Conservation (phyloP, 495 filamentous ascomycete species). For the Trichoderma reesei region DNA sequence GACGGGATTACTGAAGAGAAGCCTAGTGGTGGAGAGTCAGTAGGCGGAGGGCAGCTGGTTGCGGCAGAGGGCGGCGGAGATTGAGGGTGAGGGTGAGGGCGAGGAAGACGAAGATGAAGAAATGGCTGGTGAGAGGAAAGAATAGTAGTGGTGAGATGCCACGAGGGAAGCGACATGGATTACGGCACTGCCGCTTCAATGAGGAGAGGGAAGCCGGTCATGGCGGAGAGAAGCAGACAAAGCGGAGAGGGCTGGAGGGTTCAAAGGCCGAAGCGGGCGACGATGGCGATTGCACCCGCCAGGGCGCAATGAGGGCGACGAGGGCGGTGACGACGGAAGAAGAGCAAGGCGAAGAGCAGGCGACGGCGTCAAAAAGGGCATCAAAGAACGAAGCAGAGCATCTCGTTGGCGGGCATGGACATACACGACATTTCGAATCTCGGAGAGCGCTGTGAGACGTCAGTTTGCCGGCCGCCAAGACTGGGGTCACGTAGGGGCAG, state of each 20-base stretch:
- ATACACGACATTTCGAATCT: conserved; percentile 15
- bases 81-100: neutral
- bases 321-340: neutral
- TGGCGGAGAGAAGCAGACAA: too few relatives aligned
- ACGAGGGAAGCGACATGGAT: too few relatives aligned
- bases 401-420: neutral
- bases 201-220: too few relatives aligned
- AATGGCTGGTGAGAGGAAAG: neutral
- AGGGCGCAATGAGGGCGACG: neutral
- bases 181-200: too few relatives aligned
- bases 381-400: neutral
- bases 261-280: neutral
- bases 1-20: conserved; percentile 14
- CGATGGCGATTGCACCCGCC: neutral
- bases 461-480: conserved; percentile 12
- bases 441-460: conserved; percentile 13
- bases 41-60: neutral
- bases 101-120: neutral
- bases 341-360: neutral
- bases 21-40: neutral
- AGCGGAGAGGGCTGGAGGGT: too few relatives aligned
- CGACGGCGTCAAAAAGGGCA: neutral
- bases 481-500: conserved; percentile 7
- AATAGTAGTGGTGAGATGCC: too few relatives aligned
- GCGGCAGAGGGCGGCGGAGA: neutral